A percentile compares a stretch with the other conserved stretches of the same genome.
Conservation (phyloP, 345 rosid genomes). For the Acer negundo region DNA sequence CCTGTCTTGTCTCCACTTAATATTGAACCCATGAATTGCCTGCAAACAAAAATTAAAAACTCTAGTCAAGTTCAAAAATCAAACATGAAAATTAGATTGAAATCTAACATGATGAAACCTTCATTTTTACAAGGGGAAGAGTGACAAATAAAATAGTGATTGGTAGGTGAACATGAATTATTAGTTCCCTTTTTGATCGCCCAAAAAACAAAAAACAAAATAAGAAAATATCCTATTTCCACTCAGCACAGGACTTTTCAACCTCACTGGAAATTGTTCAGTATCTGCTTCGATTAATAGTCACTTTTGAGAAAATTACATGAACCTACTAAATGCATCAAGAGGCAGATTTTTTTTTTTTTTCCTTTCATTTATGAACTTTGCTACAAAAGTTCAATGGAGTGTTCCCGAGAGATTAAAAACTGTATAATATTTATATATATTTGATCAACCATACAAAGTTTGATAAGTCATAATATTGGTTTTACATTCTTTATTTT, state of each 20-base stretch:
- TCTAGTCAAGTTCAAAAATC: not conserved
- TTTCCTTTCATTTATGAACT: not conserved
- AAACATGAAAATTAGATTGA: not conserved
- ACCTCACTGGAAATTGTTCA: not conserved
- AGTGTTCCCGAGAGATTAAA: not conserved
- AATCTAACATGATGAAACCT: not conserved
- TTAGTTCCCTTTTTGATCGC: not conserved
- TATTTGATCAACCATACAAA: too few species aligned
- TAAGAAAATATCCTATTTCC: too few species aligned
- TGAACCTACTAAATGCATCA: not conserved
- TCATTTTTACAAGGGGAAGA: not conserved
- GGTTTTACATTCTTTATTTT: not conserved
- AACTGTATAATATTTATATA: too few species aligned
- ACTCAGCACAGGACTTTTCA: not conserved
- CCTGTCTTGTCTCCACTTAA: constrained; percentile 59
- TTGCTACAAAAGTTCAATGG: not conserved
- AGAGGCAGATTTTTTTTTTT: not conserved
- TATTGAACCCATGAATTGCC: constrained; percentile 55
- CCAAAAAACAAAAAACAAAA: not conserved
- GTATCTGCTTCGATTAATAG: not conserved
- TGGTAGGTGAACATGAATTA: not conserved
- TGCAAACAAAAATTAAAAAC: constrained; percentile 22
- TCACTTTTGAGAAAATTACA: not conserved
- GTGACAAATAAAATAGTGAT: not conserved
- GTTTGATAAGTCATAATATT: not conserved